These are phyloP conservation scores for Lenzites betulinus DNA, from an alignment of 768 basidiomycete species.

Conservation along the genomic window DNA sequence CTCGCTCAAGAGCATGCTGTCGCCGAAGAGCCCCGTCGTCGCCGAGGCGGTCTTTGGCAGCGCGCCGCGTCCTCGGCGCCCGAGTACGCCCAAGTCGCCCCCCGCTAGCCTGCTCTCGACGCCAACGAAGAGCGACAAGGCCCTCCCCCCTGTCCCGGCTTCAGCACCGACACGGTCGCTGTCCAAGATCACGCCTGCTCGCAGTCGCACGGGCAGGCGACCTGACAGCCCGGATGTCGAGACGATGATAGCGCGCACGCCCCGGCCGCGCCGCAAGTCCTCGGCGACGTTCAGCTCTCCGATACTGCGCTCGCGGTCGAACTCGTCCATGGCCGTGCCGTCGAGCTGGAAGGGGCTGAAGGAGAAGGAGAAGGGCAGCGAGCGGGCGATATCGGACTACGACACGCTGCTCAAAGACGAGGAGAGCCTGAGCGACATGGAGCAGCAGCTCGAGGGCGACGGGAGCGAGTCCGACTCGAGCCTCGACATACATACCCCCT, in stretches of 20 bases:
- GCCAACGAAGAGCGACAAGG: conserved; percentile 4
- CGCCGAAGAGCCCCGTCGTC: conserved; percentile 19
- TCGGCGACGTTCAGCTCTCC: conserved; percentile 26
- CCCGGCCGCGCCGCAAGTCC: conserved; percentile 31
- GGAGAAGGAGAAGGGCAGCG: not conserved
- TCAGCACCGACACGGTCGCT: not conserved
- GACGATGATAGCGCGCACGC: conserved; percentile 35
- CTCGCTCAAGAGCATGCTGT: conserved; percentile 10
- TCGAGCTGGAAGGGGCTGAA: conserved; percentile 21
- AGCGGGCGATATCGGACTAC: conserved; percentile 12
- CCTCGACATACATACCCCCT: conserved; percentile 43
- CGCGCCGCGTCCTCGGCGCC: conserved; percentile 20
- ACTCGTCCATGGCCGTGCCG: conserved; percentile 10
- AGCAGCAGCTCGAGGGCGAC: conserved; percentile 23
- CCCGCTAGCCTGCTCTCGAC: conserved; percentile 4
- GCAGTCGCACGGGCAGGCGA: conserved; percentile 12
- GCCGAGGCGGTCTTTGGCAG: conserved; percentile 27
- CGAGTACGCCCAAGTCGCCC: conserved; percentile 20
- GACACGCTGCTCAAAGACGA: conserved; percentile 22
- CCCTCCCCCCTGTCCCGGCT: conserved; percentile 3
- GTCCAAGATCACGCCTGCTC: not conserved
- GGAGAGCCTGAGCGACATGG: conserved; percentile 11
- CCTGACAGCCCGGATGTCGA: conserved; percentile 37
- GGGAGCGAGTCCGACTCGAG: conserved; percentile 40
- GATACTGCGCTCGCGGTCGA: conserved; percentile 19